These are phyloP conservation scores for Hygrophorus pudorinus DNA, from an alignment of 768 basidiomycete species.

Conservation along the genomic window DNA sequence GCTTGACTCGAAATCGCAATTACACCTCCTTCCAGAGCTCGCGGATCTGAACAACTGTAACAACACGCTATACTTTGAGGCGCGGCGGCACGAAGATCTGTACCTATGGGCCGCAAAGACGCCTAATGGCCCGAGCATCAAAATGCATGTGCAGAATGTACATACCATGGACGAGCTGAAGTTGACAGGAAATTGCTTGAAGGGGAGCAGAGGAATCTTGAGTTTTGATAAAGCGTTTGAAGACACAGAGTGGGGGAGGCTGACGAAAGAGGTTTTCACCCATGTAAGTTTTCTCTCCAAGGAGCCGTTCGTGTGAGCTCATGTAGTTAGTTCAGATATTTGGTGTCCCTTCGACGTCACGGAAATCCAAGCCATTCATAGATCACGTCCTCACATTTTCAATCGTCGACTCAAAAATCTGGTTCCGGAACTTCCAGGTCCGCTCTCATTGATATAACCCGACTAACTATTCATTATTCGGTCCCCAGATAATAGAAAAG, in stretches of 20 bases:
- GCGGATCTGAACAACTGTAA: slow-evolving; percentile 98
- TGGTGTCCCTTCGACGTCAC: slow-evolving; percentile 83
- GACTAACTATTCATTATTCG: not conserved
- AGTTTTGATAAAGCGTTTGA: slow-evolving; percentile 92
- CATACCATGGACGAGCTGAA: slow-evolving; percentile 99
- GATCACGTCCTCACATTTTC: slow-evolving; percentile 98
- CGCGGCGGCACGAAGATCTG: slow-evolving; percentile 88
- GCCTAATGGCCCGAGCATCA: slow-evolving; percentile 95
- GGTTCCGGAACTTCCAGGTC: slow-evolving; percentile 99
- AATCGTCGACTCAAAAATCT: slow-evolving; percentile 89
- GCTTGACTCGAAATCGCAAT: slow-evolving; percentile 91
- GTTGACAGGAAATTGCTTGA: slow-evolving; percentile 98
- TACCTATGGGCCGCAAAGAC: slow-evolving; percentile 97
- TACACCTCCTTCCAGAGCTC: slow-evolving; percentile 88
- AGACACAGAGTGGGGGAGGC: slow-evolving; percentile 72
- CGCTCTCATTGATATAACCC: slow-evolving; percentile 8
- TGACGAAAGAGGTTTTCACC: slow-evolving; percentile 90
- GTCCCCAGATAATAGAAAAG: slow-evolving; percentile 77
- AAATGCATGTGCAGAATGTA: slow-evolving; percentile 95
- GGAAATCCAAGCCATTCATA: slow-evolving; percentile 92
- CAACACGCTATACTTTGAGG: slow-evolving; percentile 95
- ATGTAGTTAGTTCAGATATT: slow-evolving; percentile 57
- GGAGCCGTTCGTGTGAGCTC: slow-evolving; percentile 1
- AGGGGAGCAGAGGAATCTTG: slow-evolving; percentile 85
- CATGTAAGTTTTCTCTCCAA: slow-evolving; percentile 47